Conservation (phyloP, 345 rosid species). For the Physaria fendleri region DNA sequence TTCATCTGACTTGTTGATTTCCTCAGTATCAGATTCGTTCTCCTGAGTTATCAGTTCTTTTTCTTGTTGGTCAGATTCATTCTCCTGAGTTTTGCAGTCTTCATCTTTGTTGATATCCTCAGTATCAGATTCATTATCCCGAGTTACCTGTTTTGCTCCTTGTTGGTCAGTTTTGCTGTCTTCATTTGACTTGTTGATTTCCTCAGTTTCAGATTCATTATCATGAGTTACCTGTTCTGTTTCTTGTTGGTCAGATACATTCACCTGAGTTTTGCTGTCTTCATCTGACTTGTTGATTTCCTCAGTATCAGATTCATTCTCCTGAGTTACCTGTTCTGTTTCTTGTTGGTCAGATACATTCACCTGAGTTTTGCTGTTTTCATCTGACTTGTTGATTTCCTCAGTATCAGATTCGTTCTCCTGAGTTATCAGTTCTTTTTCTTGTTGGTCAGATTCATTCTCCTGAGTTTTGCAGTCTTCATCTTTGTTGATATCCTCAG, state of each 20-base stretch:
- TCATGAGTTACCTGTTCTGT: not conserved
- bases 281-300: not conserved
- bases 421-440: too few species aligned
- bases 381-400: not conserved
- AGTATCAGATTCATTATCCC: slow-evolving; percentile 13
- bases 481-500: not conserved
- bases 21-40: too few species aligned
- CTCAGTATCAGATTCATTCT: not conserved
- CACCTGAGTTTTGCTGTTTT: too few species aligned
- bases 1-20: not conserved
- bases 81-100: too few species aligned
- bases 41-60: too few species aligned
- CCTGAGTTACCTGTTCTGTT: not conserved
- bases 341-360: slow-evolving; percentile 1
- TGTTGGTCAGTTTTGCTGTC: slow-evolving; percentile 8
- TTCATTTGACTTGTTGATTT: not conserved
- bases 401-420: too few species aligned
- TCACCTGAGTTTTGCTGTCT: too few species aligned
- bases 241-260: not conserved
- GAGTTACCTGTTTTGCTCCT: not conserved
- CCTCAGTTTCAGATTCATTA: not conserved
- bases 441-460: too few species aligned
- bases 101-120: too few species aligned
- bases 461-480: too few species aligned
- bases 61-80: too few species aligned